Evolutionary conservation across 306 rosid species (phyloP), one percentile per base, ranked within the genome.

Genomic region (Corylus avellana): DNA sequence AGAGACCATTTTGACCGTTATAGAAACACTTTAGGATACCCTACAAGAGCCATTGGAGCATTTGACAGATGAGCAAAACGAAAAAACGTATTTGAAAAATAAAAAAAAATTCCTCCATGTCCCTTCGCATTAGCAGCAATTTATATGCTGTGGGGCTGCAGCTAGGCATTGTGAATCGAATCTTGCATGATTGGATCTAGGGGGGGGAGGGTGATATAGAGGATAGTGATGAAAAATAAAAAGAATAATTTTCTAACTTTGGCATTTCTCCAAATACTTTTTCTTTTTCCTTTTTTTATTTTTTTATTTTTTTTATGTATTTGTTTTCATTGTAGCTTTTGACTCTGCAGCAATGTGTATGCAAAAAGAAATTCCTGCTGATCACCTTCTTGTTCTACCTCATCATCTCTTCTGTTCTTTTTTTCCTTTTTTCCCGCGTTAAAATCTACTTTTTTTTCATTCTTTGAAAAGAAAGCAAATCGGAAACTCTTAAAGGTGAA

Each of bases 381-480:
- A 54, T 8, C 59, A 5, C 18, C 59, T 54, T 54, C 59, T 18
- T 25, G 46, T 72, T 72, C 66, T 85, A 63, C 49, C 56, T 57
- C 73, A 79, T 70, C 77, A 58, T 44, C 73, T 53, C 78, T 66
- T 79, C 53, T 27, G 48, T 67, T 72, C 35, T 22, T 61, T 17
- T 25, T 54, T 73, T 53, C 11, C 58, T 17, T 75, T 42, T 78
- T 54, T 78, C 51, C 76, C 81, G 63, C 77, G 35, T 78, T 77
- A 55, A 78, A 79, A 48, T 57, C 53, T 17, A 81, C 84, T 75
- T 88, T 86, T 88, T 86, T 57, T 42, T 7, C 50, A 70, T 20
- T 55, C 47, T 42, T 79, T 83, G 75, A 79, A 74, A 58, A 72
- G 77, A 74, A 58, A 72, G 77, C 74, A 78, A 79, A 75, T 76